Percentiles rank a stretch among this genome's conserved stretches.
Conservation (phyloP, 495 filamentous ascomycete species). For the Penicillium simplicissimum region DNA sequence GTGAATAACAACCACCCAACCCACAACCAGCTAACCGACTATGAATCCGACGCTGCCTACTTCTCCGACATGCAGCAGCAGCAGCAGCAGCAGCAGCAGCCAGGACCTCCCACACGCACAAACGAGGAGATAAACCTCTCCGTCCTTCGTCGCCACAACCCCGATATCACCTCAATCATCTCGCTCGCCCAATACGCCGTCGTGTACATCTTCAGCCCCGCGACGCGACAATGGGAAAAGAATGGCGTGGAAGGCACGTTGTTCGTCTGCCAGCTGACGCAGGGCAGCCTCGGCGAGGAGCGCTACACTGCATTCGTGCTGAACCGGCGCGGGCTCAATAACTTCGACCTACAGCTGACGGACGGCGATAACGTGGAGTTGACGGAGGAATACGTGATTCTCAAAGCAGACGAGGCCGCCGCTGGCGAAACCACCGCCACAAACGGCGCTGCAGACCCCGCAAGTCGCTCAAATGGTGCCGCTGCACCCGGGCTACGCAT, state of each 20-base stretch:
- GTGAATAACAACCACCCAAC: conserved; percentile 34
- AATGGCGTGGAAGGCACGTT: conserved; percentile 74
- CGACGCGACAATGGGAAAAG: conserved; percentile 71
- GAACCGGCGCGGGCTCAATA: conserved; percentile 60
- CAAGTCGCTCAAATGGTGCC: conserved; percentile 12
- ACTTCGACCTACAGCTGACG: conserved; percentile 55
- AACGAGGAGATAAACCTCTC: conserved; percentile 81
- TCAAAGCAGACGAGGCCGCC: conserved; percentile 43
- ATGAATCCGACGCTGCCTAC: conserved; percentile 60
- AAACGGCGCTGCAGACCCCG: conserved; percentile 22
- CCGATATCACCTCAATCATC: conserved; percentile 63
- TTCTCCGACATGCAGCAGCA: conserved; percentile 41
- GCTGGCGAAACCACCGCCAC: conserved; percentile 15
- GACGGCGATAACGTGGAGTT: conserved; percentile 58
- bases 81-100: conserved; percentile 30
- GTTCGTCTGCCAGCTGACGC: conserved; percentile 70
- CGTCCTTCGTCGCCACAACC: conserved; percentile 75
- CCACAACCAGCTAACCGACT: conserved; percentile 56
- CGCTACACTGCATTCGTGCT: conserved; percentile 62
- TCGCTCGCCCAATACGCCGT: conserved; percentile 77
- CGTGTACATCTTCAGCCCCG: conserved; percentile 70
- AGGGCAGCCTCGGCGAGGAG: conserved; percentile 44
- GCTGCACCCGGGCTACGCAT: conserved; percentile 35
- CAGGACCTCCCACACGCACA: conserved; percentile 54
- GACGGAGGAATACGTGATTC: conserved; percentile 61